Base-by-base conservation (phyloP, 169 alveolate genomes). In the Eimeria falciformis region DNA sequence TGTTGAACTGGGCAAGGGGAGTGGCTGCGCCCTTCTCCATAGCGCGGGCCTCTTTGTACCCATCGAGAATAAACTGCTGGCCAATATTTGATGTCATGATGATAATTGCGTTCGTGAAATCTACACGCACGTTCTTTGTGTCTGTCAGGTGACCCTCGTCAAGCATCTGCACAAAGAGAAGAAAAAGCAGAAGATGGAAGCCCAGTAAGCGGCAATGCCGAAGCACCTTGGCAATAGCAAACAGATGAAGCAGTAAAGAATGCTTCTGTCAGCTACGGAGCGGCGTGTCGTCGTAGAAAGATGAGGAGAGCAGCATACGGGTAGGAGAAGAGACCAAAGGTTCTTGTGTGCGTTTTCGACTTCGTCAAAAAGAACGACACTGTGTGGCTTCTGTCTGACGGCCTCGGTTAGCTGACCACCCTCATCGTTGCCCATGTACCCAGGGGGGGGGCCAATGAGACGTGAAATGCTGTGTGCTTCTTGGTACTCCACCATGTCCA, bases 381-480 rank as follows among this genome's bases (percentile, higher is more conserved):
- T 94, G 92, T 97, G 96, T 1, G 99, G 99, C 84, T 94, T 91
- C 27, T 97, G 95, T 73, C 98, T 83, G 40, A 97, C 97, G 3
- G 98, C 98, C 89, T 97, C 99, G 3, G 99, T 97, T 68, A 97
- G 95, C 75, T 96, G 94, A 3, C 99, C 98, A 21, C 99, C 98
- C 79, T 95, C 96, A 66, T 94, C 98, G 92, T 86, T 95, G 27
- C 98, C 98, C 21, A 97, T 97, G 87, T 97, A 97, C 12, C 99
- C 99, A 2, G 98, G 98, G 1, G 99, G 98, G 14, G 98, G 96
- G 46, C 99, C 99, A 9, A 97, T 96, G 47, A 97, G 94, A 5
- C 97, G 90, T 25, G 98, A 96, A 7, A 97, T 97, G 71, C 97
- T 91, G 91, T 97, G 98, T 27, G 95, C 93, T 65, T 97, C 98